A percentile compares a stretch with the other conserved stretches of the same genome.
These are phyloP conservation scores for Phytopythium ostracodes DNA, from an alignment of 352 stramenopile genomes.

Conservation along the genomic window DNA sequence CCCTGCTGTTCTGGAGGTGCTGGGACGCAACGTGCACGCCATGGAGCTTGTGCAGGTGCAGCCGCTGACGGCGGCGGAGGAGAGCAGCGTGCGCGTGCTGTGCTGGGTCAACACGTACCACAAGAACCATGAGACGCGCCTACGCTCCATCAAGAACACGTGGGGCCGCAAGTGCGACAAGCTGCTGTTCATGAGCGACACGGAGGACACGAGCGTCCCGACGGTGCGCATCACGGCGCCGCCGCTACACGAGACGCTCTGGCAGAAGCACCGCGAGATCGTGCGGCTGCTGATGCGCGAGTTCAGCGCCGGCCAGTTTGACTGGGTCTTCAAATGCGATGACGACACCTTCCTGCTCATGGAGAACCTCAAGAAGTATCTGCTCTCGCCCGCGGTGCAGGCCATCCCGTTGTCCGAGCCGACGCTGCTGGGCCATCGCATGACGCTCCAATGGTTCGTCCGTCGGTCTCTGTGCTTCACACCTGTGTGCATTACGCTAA, in stretches of 20 bases:
- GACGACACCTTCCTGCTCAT: conserved; percentile 86
- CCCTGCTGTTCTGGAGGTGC: conserved; percentile 15
- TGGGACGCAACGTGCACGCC: conserved; percentile 64
- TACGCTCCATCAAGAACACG: conserved; percentile 66
- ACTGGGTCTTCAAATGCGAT: conserved; percentile 88
- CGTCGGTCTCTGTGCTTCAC: neutral
- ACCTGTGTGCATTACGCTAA: too few species aligned
- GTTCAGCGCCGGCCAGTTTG: conserved; percentile 56
- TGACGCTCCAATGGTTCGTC: conserved; percentile 78
- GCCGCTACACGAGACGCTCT: conserved; percentile 69
- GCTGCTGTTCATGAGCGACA: conserved; percentile 86
- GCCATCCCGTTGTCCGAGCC: conserved; percentile 30
- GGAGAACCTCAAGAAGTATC: conserved; percentile 79
- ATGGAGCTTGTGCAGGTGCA: conserved; percentile 70
- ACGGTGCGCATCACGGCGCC: conserved; percentile 64
- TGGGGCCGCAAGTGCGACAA: conserved; percentile 84
- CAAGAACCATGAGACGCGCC: conserved; percentile 57
- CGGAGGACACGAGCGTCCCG: conserved; percentile 53
- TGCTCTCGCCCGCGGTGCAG: conserved; percentile 48
- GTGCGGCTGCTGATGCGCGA: conserved; percentile 68
- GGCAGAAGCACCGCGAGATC: conserved; percentile 84
- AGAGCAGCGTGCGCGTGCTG: conserved; percentile 50
- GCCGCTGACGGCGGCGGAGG: conserved; percentile 29
- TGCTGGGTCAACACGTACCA: conserved; percentile 88
- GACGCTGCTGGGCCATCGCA: conserved; percentile 72